Evolutionary conservation across 306 rosid genomes (phyloP).

Genomic region (Vigna angularis): DNA sequence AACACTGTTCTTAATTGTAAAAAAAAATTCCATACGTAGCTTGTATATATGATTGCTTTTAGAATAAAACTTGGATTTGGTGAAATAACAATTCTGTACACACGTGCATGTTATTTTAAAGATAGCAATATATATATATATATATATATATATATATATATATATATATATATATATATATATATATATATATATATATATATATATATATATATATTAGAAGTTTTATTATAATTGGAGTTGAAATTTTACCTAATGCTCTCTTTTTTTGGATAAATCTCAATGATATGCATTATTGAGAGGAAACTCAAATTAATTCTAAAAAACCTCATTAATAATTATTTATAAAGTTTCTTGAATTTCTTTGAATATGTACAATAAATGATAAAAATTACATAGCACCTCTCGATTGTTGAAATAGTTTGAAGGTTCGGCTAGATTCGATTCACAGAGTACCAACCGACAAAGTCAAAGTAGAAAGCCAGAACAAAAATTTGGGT

Average conservation of each 20-base stretch:
- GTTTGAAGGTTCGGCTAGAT: not conserved
- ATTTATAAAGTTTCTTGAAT: not conserved
- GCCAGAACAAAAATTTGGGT: not conserved
- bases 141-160: no score
- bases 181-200: no score
- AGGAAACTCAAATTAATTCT: not conserved
- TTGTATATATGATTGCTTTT: not conserved
- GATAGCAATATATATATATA: no score
- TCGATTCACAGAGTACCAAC: slow-evolving; percentile 13
- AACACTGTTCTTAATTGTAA: no score
- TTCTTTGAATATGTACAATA: not conserved
- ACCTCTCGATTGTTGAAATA: not conserved
- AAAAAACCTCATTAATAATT: not conserved
- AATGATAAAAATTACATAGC: not conserved
- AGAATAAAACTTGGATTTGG: not conserved
- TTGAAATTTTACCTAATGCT: not conserved
- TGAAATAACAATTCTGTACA: not conserved
- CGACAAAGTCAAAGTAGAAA: slow-evolving; percentile 11
- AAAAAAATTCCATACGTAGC: no score
- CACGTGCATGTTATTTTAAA: not conserved
- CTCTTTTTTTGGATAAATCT: not conserved
- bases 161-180: no score
- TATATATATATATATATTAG: no score
- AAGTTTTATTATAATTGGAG: not conserved
- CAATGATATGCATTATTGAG: not conserved